Evolutionary conservation across 1,284 basidiomycete genomes (phyloP).

Genomic region (Calocybe gambosa): DNA sequence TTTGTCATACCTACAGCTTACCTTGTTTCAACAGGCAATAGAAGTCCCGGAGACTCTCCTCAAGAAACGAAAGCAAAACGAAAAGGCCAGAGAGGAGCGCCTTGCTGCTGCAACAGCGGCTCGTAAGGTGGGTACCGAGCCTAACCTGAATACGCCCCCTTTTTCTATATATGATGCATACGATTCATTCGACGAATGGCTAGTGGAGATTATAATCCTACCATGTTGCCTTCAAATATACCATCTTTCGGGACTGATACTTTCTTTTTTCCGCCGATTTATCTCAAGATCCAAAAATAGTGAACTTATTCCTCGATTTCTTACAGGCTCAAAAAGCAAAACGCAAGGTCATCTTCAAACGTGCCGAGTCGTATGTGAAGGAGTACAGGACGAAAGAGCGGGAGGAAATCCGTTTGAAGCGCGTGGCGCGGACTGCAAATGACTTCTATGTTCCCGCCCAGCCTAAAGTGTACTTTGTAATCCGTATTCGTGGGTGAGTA

Average conservation of each 20-base stretch:
- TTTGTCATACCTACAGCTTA: constrained; percentile 8
- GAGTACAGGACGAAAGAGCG: constrained; percentile 91
- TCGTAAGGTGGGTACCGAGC: constrained; percentile 74
- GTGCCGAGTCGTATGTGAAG: constrained; percentile 97
- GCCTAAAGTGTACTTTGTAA: constrained; percentile 96
- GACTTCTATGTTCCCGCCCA: constrained; percentile 98
- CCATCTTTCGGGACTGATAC: constrained; percentile 98
- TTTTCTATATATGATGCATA: constrained; percentile 71
- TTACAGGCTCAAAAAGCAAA: constrained; percentile 80
- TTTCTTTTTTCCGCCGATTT: constrained; percentile 8
- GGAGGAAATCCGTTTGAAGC: constrained; percentile 95
- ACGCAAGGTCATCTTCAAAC: constrained; percentile 99
- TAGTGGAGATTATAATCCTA: constrained; percentile 47
- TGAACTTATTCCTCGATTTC: constrained; percentile 5
- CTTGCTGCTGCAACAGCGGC: constrained; percentile 80
- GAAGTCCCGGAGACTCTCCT: constrained; percentile 98
- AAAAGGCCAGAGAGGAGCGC: constrained; percentile 96
- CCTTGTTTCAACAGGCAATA: constrained; percentile 51
- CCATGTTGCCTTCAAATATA: constrained; percentile 79
- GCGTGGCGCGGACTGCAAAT: constrained; percentile 86
- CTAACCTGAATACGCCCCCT: constrained; percentile 17
- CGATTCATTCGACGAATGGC: constrained; percentile 63
- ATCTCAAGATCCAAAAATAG: constrained; percentile 2
- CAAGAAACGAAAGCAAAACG: constrained; percentile 98
- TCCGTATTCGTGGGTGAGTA: constrained; percentile 90